Evolutionary conservation across 257 asterid species (phyloP), one percentile per base, ranked within the genome.

Genomic region (Solanum microdontum): DNA sequence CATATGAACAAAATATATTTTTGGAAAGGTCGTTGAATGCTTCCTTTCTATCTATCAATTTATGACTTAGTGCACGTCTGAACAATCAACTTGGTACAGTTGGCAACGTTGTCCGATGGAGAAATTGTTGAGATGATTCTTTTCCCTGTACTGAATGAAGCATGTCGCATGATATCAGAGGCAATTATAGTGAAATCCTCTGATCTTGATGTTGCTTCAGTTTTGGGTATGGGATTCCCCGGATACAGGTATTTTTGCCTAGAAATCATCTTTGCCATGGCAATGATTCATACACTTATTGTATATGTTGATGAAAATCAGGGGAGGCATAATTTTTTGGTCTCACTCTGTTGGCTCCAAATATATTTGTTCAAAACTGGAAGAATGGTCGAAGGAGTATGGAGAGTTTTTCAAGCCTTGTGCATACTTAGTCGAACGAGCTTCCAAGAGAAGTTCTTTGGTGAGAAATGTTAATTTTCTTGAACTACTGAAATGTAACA

Each of bases 211-310:
- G 91, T 97, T 55, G 90, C 99, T 75, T 93, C 96, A 43, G 96
- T 97, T 73, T 95, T 96, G 99, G 99, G 99, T 89, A 95, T 97
- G 99, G 99, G 99, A 23, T 97, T 95, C 88, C 99, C 99, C 11
- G 95, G 96, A 82, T 97, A 96, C 95, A 94, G 99, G 99, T 75
- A 75, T 19, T 36, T 34, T 75, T 37, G 83, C 24, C 37, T 23
- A 36, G 83, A 36, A 75, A 5, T 75, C 83, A 36, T 37, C 32
- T 37, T 4, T 75, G 45, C 55, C 55, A 23, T 36, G 30, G 32
- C 13, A 28, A 23, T 36, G 32, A 75, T 37, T 37, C 58, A 11
- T 23, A 37, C 83, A 75, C 83, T 75, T 23, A 75, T 37, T 37
- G 55, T 75, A 23, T 36, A 21, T 37, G 83, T 23, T 37, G 51